Conservation (phyloP, 208 protist genomes). For the Crithidia fasciculata region DNA sequence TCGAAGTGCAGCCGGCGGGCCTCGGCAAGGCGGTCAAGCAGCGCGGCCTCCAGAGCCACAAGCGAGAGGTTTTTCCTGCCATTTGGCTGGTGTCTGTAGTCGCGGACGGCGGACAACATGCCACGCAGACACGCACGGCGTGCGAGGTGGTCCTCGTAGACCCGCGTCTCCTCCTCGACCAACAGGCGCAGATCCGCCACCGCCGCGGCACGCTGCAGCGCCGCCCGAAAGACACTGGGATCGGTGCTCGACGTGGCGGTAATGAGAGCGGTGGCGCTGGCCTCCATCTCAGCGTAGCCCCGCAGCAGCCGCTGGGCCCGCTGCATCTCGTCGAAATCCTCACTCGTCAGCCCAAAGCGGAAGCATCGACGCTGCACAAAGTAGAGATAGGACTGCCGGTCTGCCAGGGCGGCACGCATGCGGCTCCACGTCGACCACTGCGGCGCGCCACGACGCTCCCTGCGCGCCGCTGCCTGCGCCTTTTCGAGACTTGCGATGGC, state of each 20-base stretch:
- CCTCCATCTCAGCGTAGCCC: constrained; percentile 37
- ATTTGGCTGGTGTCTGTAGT: background rate
- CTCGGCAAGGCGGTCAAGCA: constrained; percentile 17
- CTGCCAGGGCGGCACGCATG: constrained; percentile 34
- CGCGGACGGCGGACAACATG: constrained; percentile 5
- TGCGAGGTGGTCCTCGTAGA: constrained; percentile 18
- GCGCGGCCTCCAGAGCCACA: constrained; percentile 10
- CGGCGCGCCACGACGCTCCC: background rate
- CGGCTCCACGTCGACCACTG: constrained; percentile 33
- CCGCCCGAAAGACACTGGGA: constrained; percentile 20
- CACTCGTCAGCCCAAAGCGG: constrained; percentile 49
- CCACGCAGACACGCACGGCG: constrained; percentile 19
- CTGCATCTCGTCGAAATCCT: constrained; percentile 41
- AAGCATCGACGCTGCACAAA: constrained; percentile 64
- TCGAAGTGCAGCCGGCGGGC: constrained; percentile 10
- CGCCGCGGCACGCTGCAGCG: constrained; percentile 19
- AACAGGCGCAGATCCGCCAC: constrained; percentile 23
- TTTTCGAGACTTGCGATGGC: constrained; percentile 46
- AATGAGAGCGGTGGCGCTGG: constrained; percentile 23
- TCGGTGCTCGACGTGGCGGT: constrained; percentile 23
- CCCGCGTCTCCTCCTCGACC: constrained; percentile 14
- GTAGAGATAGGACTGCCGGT: constrained; percentile 43
- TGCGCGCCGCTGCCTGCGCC: constrained; percentile 26
- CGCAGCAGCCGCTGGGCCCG: constrained; percentile 48
- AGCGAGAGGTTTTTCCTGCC: background rate